Conservation (phyloP, 345 rosid genomes). For the Syzygium grande region DNA sequence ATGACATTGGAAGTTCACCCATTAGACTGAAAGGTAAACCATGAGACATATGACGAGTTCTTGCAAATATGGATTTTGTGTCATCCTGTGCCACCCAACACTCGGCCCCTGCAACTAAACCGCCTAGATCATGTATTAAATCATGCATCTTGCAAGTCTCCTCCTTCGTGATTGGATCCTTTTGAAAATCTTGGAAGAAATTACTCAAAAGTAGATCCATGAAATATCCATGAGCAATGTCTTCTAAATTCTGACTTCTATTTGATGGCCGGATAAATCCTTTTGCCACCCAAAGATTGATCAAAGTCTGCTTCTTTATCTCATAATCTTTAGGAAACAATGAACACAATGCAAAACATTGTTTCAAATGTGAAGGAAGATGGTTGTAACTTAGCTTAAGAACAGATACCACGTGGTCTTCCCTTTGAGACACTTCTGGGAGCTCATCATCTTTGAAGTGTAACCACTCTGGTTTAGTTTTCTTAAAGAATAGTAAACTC, state of each 20-base stretch:
- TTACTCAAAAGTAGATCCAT: conserved; percentile 8
- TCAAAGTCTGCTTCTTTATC: background rate
- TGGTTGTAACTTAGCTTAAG: background rate
- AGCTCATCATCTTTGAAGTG: background rate
- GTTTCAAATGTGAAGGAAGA: conserved; percentile 16
- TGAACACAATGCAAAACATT: conserved; percentile 10
- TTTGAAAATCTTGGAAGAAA: conserved; percentile 11
- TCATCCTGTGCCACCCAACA: background rate
- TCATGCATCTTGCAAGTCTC: too few species aligned
- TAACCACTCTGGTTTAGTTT: background rate
- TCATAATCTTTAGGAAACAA: conserved; percentile 14
- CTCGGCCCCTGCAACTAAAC: too few species aligned
- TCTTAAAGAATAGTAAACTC: background rate
- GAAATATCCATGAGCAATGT: conserved; percentile 9
- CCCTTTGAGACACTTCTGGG: background rate
- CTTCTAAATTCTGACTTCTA: background rate
- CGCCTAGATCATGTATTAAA: too few species aligned
- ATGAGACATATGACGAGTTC: conserved; percentile 8
- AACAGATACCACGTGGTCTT: rapidly evolving
- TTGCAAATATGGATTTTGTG: background rate
- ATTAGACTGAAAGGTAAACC: background rate
- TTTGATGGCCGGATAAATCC: conserved; percentile 8
- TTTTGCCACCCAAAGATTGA: conserved; percentile 13
- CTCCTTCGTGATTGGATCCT: too few species aligned
- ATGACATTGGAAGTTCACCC: background rate